phyloP scores from a whole-genome alignment of 139 green algal genomes.

The Diplosphaera chodatii region DNA sequence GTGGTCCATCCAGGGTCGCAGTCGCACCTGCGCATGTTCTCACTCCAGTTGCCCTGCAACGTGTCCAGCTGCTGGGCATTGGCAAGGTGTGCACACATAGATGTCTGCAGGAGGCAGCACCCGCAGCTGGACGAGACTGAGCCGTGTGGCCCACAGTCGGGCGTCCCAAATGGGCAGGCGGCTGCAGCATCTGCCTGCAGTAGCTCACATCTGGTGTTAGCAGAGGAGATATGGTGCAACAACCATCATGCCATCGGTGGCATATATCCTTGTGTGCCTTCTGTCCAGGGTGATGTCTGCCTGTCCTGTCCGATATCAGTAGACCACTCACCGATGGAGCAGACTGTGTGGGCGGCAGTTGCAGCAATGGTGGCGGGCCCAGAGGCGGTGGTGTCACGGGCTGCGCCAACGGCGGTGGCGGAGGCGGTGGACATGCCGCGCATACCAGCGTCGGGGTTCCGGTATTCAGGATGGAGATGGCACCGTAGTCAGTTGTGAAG shows the following conservation, averaged over 20 bases:
- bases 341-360: too few species aligned
- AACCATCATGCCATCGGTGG: too few species aligned
- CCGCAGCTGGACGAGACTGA: neutral
- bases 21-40: neutral
- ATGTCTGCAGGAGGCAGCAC: too few species aligned
- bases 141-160: neutral
- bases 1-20: neutral
- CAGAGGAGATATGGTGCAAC: too few species aligned
- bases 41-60: too few species aligned
- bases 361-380: neutral
- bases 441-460: neutral
- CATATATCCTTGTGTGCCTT: too few species aligned
- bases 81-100: too few species aligned
- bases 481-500: neutral
- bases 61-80: too few species aligned
- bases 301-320: neutral
- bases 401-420: neutral
- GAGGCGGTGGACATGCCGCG: neutral
- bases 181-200: neutral
- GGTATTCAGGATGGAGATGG: neutral
- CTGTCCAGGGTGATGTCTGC: too few species aligned
- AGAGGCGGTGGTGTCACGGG: too few species aligned
- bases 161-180: neutral
- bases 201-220: too few species aligned
- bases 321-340: too few species aligned